Base-by-base conservation (phyloP, 2,329 filamentous ascomycete genomes). In the Aspergillus luchuensis region DNA sequence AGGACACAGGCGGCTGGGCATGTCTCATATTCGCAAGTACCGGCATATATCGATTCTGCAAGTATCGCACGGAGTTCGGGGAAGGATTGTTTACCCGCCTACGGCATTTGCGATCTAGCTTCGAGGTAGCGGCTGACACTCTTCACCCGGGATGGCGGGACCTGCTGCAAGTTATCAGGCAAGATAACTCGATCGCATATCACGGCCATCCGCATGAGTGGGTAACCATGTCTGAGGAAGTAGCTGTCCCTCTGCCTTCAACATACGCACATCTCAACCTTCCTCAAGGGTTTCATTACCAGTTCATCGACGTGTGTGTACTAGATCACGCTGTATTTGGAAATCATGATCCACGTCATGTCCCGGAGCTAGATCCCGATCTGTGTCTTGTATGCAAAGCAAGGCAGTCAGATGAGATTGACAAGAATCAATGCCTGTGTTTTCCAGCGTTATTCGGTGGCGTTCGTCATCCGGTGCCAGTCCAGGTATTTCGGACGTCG, bases 31-130 rank as follows among this genome's bases (percentile, higher is more conserved):
- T 87, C 64, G 80, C 84, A 4, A 83, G 84, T 36, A 82, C 83
- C 73, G 84, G 84, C 1, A 79, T 87, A 13, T 86, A 86, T 69
- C 78, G 84, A 7, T 84, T 86, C 69, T 86, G 84, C 79, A 87
- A 87, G 67, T 86, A 86, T 67, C 79, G 84, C 47, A 80, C 82
- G 0, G 81, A 81, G 4, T 85, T 86, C 66, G 78, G 80, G 45
- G 76, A 78, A 5, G 81, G 82, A 15, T 80, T 83, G 3, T 81
- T 84, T 71, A 74, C 78, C 38, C 78, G 78, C 2, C 73, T 86
- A 6, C 74, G 75, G 15, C 74, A 73, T 33, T 67, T 84, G 8
- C 71, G 76, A 43, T 77, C 80, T 28, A 76, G 81, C 15, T 76
- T 85, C n/a, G 81, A 84, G 65, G 78, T 84, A 7, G 81, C 81